Conservation (phyloP, 257 asterid genomes). For the Phtheirospermum japonicum region DNA sequence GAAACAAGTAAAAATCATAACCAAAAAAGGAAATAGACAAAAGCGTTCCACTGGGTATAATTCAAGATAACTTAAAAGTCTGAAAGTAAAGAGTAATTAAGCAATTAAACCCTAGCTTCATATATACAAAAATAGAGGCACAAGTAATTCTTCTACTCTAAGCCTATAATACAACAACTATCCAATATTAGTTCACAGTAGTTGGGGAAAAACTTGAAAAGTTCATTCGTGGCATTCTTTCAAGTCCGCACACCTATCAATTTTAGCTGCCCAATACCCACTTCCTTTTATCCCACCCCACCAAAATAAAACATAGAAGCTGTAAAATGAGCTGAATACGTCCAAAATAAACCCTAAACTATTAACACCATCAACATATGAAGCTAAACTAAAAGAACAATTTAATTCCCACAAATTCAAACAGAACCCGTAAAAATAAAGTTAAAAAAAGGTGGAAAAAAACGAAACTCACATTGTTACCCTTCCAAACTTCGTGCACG, state of each 20-base stretch:
- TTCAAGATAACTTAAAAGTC: conserved; percentile 3
- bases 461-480: conserved; percentile 77
- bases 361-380: conserved; percentile 20
- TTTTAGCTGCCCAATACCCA: conserved; percentile 17
- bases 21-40: not conserved
- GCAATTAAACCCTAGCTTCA: conserved; percentile 24
- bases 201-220: conserved; percentile 17
- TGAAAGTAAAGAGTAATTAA: not conserved
- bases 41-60: not conserved
- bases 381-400: conserved; percentile 23
- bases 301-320: conserved; percentile 1
- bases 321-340: conserved; percentile 12
- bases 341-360: conserved; percentile 22
- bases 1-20: not conserved
- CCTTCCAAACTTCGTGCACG: conserved; percentile 93
- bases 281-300: not conserved
- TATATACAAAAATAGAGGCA: not conserved
- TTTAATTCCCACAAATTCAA: conserved; percentile 15
- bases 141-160: conserved; percentile 11
- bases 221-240: conserved; percentile 6
- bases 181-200: conserved; percentile 14
- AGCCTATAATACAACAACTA: conserved; percentile 11
- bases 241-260: conserved; percentile 9
- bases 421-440: conserved; percentile 28
- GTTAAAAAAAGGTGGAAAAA: conserved; percentile 6